Base-by-base conservation (phyloP, 2,329 filamentous ascomycete genomes). In the Epichloe glyceriae region DNA sequence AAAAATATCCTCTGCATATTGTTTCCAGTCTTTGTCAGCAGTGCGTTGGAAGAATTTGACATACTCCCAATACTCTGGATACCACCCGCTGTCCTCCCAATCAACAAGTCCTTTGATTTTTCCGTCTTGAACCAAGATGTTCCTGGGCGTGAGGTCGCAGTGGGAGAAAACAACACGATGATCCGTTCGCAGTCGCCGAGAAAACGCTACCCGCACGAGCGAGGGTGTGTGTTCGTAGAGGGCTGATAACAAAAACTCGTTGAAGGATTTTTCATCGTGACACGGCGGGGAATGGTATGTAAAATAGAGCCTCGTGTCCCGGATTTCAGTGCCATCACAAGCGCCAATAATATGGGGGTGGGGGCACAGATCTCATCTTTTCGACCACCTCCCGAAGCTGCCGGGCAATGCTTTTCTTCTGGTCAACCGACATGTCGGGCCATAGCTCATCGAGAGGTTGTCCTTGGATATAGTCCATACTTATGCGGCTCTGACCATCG, bases 41-140 rank as follows among this genome's bases (percentile, higher is more conserved):
- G 45, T n/a, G 46, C 58, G 56, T 26, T 60, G 53, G 30, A 62
- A 64, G 52, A 66, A 64, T 34, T 65, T 64, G 43, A 63, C 57
- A 46, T 66, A 66, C 42, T 67, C 65, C 64, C 64, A 74, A 47
- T 67, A 69, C n/a, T 63, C 59, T 2, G 70, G 71, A 56, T 70
- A 74, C 70, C 69, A 75, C 1, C 71, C 71, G 20, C 68, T 62
- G 33, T 65, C 62, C 55, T 75, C 72, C 72, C 72, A 75, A 55
- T 74, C 73, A 22, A 75, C 51, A 22, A 75, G 64, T 3, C 65
- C 72, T 41, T 62, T 61, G 15, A 73, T 61, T 7, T 64, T 59
- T 15, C 67, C 67, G 3, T 64, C 67, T 2, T 60, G 53, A 2
- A 67, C 61, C 3, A 76, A 52, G 33, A 76, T 72, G 50, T 76